A percentile compares a stretch with the other conserved stretches of the same genome.
phyloP scores from a whole-genome alignment of 495 filamentous ascomycete species.

The Penicillium coprophilum region DNA sequence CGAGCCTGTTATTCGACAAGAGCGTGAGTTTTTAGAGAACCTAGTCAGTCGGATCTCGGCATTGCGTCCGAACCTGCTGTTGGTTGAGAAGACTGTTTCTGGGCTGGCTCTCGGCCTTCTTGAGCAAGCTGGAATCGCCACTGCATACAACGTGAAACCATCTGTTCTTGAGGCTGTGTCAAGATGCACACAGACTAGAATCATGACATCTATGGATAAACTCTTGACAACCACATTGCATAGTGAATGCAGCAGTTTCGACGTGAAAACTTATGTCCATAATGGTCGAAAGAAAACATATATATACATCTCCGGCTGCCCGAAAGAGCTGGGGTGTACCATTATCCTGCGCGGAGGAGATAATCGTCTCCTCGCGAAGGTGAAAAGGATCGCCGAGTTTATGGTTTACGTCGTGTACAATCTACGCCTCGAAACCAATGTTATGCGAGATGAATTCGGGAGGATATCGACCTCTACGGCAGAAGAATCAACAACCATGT shows the following conservation, averaged over 20 bases:
- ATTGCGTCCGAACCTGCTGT: slow-evolving; percentile 76
- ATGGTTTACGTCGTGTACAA: slow-evolving; percentile 99
- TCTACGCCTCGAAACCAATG: slow-evolving; percentile 88
- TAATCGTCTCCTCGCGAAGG: slow-evolving; percentile 63
- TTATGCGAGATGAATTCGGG: slow-evolving; percentile 95
- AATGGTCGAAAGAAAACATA: slow-evolving; percentile 85
- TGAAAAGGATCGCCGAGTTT: slow-evolving; percentile 96
- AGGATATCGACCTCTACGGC: slow-evolving; percentile 69
- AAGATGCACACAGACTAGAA: slow-evolving; percentile 81
- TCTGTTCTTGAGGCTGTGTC: slow-evolving; percentile 95
- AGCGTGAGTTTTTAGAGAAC: slow-evolving; percentile 90
- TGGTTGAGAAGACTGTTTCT: slow-evolving; percentile 88
- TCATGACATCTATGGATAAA: slow-evolving; percentile 95
- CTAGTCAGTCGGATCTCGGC: slow-evolving; percentile 89
- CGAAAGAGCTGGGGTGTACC: slow-evolving; percentile 92
- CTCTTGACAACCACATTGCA: slow-evolving; percentile 77
- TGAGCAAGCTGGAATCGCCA: slow-evolving; percentile 82
- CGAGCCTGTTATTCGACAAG: slow-evolving; percentile 94
- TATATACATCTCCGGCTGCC: slow-evolving; percentile 89
- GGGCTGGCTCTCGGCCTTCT: slow-evolving; percentile 87
- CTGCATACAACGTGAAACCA: slow-evolving; percentile 92
- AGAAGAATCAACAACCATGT: slow-evolving; percentile 24
- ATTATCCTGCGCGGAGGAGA: slow-evolving; percentile 87
- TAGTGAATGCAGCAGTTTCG: slow-evolving; percentile 81
- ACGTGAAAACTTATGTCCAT: slow-evolving; percentile 92